Conservation (phyloP, 495 filamentous ascomycete genomes). For the Penicillium simplicissimum region DNA sequence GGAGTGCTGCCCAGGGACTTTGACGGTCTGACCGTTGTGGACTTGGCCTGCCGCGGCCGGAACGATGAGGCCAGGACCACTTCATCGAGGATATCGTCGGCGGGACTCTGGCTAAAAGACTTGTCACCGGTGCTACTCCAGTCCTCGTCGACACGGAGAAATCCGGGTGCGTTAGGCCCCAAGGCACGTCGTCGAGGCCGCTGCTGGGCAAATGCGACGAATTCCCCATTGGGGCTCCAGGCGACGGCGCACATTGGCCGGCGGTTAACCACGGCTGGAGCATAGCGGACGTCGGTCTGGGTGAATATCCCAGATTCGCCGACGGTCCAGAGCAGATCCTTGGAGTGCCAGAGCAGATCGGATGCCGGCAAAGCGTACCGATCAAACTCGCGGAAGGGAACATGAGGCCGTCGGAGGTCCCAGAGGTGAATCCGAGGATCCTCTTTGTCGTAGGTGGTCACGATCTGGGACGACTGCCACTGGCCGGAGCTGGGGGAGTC, state of each 20-base stretch:
- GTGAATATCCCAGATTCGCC: conserved; percentile 80
- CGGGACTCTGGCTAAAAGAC: conserved; percentile 63
- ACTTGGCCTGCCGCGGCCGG: conserved; percentile 41
- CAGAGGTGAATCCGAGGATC: conserved; percentile 79
- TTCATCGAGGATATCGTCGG: conserved; percentile 63
- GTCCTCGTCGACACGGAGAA: conserved; percentile 35
- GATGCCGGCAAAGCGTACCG: conserved; percentile 69
- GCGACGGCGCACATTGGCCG: conserved; percentile 47
- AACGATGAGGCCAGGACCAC: conserved; percentile 54
- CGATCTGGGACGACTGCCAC: conserved; percentile 68
- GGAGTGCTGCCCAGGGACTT: conserved; percentile 56
- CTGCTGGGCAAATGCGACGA: conserved; percentile 51
- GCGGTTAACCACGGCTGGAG: conserved; percentile 72
- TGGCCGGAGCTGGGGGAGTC: conserved; percentile 63
- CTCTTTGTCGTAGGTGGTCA: conserved; percentile 65
- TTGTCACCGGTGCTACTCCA: conserved; percentile 37
- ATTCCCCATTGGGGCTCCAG: conserved; percentile 49
- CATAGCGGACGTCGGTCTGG: conserved; percentile 85
- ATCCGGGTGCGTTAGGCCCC: conserved; percentile 38
- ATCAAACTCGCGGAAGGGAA: conserved; percentile 85
- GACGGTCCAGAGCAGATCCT: conserved; percentile 89
- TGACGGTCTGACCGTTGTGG: conserved; percentile 33
- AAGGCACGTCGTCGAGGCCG: conserved; percentile 43
- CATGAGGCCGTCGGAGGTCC: conserved; percentile 84
- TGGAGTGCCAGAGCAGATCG: conserved; percentile 86